Conservation (phyloP, 192 early-diverging fungal genomes). For the Pilobolus umbonatus region DNA sequence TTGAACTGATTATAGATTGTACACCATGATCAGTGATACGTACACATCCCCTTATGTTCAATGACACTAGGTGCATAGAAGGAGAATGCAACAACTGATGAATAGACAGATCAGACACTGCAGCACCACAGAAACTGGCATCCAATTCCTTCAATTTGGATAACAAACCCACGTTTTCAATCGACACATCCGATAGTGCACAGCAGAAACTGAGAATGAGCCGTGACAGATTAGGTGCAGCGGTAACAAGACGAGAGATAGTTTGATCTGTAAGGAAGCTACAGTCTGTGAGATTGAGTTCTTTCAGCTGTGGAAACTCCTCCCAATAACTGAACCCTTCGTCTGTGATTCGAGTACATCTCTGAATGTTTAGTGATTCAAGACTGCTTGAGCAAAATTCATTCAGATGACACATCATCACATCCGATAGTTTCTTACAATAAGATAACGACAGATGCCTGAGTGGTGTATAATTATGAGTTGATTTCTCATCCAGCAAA, state of each 20-base stretch:
- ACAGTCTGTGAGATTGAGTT: conserved; percentile 67
- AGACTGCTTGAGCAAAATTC: conserved; percentile 46
- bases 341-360: conserved; percentile 72
- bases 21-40: conserved; percentile 42
- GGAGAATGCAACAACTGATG: conserved; percentile 36
- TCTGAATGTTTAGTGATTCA: conserved; percentile 61
- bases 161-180: conserved; percentile 40
- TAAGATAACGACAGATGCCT: conserved; percentile 54
- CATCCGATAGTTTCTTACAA: conserved; percentile 72
- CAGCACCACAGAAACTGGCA: conserved; percentile 64
- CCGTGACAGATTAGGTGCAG: conserved; percentile 48
- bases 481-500: conserved; percentile 33
- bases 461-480: conserved; percentile 14
- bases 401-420: conserved; percentile 45
- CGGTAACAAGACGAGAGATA: conserved; percentile 44
- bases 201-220: conserved; percentile 75
- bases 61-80: conserved; percentile 30
- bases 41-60: conserved; percentile 54
- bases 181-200: conserved; percentile 58
- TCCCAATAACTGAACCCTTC: conserved; percentile 54
- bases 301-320: conserved; percentile 39
- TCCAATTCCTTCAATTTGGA: conserved; percentile 51
- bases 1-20: neutral
- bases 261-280: conserved; percentile 70
- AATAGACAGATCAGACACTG: conserved; percentile 62